Evolutionary conservation across 495 filamentous ascomycete genomes (phyloP).

Genomic region (Aspergillus biplanus): DNA sequence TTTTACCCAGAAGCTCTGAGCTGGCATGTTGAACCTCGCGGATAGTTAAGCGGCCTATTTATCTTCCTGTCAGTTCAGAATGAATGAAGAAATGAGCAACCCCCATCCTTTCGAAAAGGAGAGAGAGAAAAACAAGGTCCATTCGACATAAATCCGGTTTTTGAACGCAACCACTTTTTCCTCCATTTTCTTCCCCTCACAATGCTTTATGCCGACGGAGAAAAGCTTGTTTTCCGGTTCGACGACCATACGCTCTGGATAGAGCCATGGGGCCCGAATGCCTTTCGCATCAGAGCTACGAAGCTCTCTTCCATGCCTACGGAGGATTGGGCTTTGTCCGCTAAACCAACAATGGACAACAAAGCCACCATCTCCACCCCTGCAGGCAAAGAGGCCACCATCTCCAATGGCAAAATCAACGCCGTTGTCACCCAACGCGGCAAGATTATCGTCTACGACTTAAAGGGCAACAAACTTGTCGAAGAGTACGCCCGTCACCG

Average conservation of each 20-base stretch:
- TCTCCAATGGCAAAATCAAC: conserved; percentile 56
- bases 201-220: conserved; percentile 48
- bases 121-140: background rate
- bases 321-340: conserved; percentile 56
- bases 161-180: too few species aligned
- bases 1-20: background rate
- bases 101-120: background rate
- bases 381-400: conserved; percentile 38
- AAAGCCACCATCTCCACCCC: conserved; percentile 30
- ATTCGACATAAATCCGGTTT: too few species aligned
- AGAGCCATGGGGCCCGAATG: conserved; percentile 58
- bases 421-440: conserved; percentile 50
- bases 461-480: conserved; percentile 45
- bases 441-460: conserved; percentile 55
- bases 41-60: background rate
- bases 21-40: background rate
- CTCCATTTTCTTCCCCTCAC: conserved; percentile 6
- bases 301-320: conserved; percentile 49
- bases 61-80: background rate
- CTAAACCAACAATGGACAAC: conserved; percentile 24
- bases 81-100: background rate
- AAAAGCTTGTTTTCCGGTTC: conserved; percentile 50
- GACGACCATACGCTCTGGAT: conserved; percentile 59
- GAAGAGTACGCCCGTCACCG: conserved; percentile 62
- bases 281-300: conserved; percentile 57